Evolutionary conservation across 2,329 filamentous ascomycete genomes (phyloP), one percentile per base, ranked within the genome.

Genomic region (Colletotrichum zoysiae): DNA sequence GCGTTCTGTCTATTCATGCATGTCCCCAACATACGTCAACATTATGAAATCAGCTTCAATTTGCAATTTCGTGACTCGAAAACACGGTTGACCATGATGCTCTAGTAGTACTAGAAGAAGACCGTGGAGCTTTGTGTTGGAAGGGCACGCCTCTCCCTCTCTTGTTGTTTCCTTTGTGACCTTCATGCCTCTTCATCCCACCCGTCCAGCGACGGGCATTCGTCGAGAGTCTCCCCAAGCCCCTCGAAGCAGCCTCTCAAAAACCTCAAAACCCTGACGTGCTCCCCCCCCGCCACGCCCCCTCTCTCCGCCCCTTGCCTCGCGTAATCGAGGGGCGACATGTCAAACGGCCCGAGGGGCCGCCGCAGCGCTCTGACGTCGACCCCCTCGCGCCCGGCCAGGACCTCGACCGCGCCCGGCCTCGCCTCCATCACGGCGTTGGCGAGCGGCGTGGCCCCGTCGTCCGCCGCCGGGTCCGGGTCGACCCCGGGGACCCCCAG

Each of bases 341-440:
- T n/a, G 7, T 40, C 30, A 20, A 50, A 35, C 6, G 59, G 59
- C 44, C 48, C 59, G 7, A 50, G 11, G 5, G 59, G 59, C 2
- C 44, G 59, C 44, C 42, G 59, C 16, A 61, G 5, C 23, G 44
- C 44, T 35, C 44, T 8, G 44, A 61, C 8, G 9, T 61, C 44
- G 6, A 50, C 59, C 2, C 9, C 59, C 12, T 12, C 30, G 6
- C 59, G 46, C 3, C 16, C 59, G 12, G 33, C 42, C 44, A 61
- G 42, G 1, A 46, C 7, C 33, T 61, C 2, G 18, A 61, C 42
- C 44, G 44, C 59, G n/a, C 7, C 59, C 8, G 18, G 7, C 14
- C 46, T 61, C 30, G 44, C 59, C 30, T 38, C 46, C 59, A 46
- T 50, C 44, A 61, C 59, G 20, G 59, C 59, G 2, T 61, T 35